Conservation (phyloP, 108 stramenopile species). For the Schizochytrium sp. region DNA sequence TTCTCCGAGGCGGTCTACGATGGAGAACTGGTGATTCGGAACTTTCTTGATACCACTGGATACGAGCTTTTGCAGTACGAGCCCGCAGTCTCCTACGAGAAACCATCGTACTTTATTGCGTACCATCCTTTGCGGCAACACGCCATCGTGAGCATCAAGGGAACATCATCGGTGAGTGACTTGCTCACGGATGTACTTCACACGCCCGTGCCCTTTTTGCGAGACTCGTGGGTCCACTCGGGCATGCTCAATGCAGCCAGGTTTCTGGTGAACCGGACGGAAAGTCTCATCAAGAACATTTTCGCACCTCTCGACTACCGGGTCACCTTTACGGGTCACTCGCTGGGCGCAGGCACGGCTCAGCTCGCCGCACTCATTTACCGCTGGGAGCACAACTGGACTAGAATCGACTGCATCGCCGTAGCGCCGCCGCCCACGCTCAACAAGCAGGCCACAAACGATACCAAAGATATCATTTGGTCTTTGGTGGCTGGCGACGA, state of each 20-base stretch:
- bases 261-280: background rate
- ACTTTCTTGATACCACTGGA: background rate
- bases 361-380: background rate
- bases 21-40: background rate
- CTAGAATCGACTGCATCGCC: background rate
- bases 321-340: background rate
- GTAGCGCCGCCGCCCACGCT: background rate
- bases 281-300: background rate
- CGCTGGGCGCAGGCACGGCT: background rate
- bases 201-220: background rate
- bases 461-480: background rate
- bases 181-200: background rate
- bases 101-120: constrained; percentile 7
- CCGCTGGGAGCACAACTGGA: background rate
- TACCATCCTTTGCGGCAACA: background rate
- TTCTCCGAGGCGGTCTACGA: background rate
- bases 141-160: background rate
- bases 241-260: background rate
- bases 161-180: background rate
- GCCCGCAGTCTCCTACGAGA: background rate
- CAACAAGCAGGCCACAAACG: background rate
- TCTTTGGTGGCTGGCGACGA: background rate
- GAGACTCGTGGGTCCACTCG: background rate
- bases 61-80: background rate
- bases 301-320: background rate